These are phyloP conservation scores for Hyphopichia burtonii DNA, from an alignment of 1,139 yeast genomes.

Conservation along the genomic window DNA sequence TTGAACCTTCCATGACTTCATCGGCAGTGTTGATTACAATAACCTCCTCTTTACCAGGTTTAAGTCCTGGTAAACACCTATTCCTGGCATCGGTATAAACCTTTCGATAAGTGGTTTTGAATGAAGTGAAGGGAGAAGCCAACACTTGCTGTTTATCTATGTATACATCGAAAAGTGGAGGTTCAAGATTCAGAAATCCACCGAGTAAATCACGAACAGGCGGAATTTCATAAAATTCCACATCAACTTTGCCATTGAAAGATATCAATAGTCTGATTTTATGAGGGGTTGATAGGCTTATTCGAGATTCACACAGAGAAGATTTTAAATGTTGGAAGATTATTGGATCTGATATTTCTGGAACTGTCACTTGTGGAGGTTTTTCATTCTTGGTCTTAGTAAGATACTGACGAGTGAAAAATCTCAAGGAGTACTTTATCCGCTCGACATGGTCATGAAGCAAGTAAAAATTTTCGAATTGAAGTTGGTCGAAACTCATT, in stretches of 20 bases:
- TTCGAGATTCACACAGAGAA: conserved; percentile 31
- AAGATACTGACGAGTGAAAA: conserved; percentile 40
- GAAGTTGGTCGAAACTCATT: conserved; percentile 21
- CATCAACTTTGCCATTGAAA: conserved; percentile 45
- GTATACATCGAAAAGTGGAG: conserved; percentile 54
- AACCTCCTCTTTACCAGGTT: conserved; percentile 59
- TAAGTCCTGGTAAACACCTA: conserved; percentile 38
- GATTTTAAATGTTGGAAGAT: conserved; percentile 46
- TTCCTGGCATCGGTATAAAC: conserved; percentile 64
- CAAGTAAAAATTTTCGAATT: conserved; percentile 51
- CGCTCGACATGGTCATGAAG: conserved; percentile 65
- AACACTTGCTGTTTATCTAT: conserved; percentile 54
- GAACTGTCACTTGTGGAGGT: conserved; percentile 30
- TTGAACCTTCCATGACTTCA: conserved; percentile 78
- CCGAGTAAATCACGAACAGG: conserved; percentile 36
- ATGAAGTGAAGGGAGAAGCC: conserved; percentile 78
- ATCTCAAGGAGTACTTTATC: conserved; percentile 50
- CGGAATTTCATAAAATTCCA: conserved; percentile 50
- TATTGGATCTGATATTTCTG: conserved; percentile 20
- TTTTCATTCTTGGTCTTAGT: conserved; percentile 1
- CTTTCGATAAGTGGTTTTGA: conserved; percentile 77
- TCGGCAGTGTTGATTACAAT: conserved; percentile 60
- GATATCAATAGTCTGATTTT: conserved; percentile 59
- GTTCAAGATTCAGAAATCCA: conserved; percentile 28
- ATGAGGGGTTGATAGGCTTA: conserved; percentile 39